phyloP scores from a whole-genome alignment of 2,329 filamentous ascomycete species.

The Colletotrichum karsti region DNA sequence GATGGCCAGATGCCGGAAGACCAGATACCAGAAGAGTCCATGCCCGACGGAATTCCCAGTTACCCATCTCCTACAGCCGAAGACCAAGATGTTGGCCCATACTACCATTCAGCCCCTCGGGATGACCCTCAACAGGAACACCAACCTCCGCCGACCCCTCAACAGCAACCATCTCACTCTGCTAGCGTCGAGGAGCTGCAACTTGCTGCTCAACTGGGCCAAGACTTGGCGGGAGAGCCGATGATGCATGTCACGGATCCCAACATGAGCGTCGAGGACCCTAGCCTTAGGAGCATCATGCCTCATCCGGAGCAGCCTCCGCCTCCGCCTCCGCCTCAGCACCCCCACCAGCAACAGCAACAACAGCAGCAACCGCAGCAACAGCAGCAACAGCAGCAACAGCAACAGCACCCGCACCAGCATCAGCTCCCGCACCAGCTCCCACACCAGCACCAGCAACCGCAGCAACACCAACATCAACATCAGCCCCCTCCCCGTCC shows the following conservation, averaged over 20 bases:
- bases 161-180: slow-evolving; percentile 50
- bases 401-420: slow-evolving; percentile 29
- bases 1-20: background rate
- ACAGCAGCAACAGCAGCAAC: too few species aligned
- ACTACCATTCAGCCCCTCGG: slow-evolving; percentile 33
- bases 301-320: slow-evolving; percentile 45
- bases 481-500: slow-evolving; percentile 32
- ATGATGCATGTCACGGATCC: slow-evolving; percentile 59
- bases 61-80: slow-evolving; percentile 23
- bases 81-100: slow-evolving; percentile 13
- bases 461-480: background rate
- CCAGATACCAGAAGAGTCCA: background rate
- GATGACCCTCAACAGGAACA: slow-evolving; percentile 31
- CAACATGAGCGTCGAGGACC: slow-evolving; percentile 52
- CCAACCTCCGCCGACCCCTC: slow-evolving; percentile 45
- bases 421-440: background rate
- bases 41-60: slow-evolving; percentile 20
- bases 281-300: slow-evolving; percentile 52
- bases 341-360: too few species aligned
- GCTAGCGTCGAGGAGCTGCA: slow-evolving; percentile 65
- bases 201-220: slow-evolving; percentile 65
- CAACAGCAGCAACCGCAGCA: too few species aligned
- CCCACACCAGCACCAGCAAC: slow-evolving; percentile 1
- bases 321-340: slow-evolving; percentile 29
- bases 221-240: slow-evolving; percentile 57